phyloP scores from a whole-genome alignment of 2,329 filamentous ascomycete genomes.

The Neofusicoccum ribis region DNA sequence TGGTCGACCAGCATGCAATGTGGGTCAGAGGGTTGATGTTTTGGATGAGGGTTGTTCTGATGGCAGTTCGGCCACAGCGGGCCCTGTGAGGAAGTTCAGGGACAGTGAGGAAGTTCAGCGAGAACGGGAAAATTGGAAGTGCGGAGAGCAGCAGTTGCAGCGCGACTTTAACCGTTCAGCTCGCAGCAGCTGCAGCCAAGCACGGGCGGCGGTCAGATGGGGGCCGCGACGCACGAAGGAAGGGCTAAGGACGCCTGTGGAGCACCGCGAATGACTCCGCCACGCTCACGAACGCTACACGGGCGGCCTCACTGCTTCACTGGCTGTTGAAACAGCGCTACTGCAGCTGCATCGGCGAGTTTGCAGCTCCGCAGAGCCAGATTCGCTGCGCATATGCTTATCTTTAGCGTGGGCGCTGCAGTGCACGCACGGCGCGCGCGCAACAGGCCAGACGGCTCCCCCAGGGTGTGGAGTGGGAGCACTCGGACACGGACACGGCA shows the following conservation, averaged over 20 bases:
- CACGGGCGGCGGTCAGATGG: background rate
- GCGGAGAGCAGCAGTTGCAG: background rate
- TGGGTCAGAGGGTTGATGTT: background rate
- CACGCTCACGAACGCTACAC: background rate
- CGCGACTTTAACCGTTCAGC: background rate
- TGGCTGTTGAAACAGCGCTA: constrained; percentile 6
- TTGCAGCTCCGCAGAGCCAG: background rate
- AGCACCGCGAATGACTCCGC: constrained; percentile 6
- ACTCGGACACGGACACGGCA: too few species aligned
- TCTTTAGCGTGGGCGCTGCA: background rate
- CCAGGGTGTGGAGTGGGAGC: background rate
- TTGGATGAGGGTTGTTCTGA: too few species aligned
- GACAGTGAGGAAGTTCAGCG: background rate
- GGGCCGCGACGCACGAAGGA: background rate
- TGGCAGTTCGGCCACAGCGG: too few species aligned
- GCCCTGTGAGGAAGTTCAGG: too few species aligned
- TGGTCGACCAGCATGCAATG: background rate
- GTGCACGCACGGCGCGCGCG: too few species aligned
- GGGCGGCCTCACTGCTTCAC: background rate
- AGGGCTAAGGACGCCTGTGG: background rate
- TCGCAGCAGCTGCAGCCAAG: background rate
- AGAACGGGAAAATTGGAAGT: background rate
- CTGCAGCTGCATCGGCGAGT: background rate
- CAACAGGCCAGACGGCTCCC: background rate
- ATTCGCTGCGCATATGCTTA: background rate